Evolutionary conservation across 768 basidiomycete species (phyloP).

Genomic region (Psilocybe sp.): DNA sequence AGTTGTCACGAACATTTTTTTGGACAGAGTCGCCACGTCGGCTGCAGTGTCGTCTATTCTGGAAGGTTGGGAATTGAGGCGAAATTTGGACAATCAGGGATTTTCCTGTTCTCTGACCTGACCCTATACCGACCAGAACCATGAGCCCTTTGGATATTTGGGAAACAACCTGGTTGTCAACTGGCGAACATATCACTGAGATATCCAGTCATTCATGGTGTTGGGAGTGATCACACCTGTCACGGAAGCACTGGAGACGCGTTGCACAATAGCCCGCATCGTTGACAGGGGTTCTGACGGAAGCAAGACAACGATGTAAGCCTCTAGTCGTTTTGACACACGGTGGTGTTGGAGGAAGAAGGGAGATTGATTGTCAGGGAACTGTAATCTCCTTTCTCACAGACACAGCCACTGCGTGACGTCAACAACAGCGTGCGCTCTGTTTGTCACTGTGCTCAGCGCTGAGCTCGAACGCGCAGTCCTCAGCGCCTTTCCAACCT

Average conservation of each 20-base stretch:
- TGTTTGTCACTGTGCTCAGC: neutral
- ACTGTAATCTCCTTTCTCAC: too few relatives aligned
- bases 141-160: conserved; percentile 83
- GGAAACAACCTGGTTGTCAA: conserved; percentile 77
- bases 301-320: neutral
- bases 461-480: too few relatives aligned
- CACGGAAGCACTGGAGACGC: conserved; percentile 83
- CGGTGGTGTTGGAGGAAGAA: too few relatives aligned
- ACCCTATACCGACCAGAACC: conserved; percentile 87
- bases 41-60: conserved; percentile 74
- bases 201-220: neutral
- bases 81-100: neutral
- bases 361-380: too few relatives aligned
- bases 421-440: too few relatives aligned
- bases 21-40: conserved; percentile 71
- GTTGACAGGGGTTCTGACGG: neutral
- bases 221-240: conserved; percentile 44
- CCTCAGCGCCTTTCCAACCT: conserved; percentile 1
- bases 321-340: too few relatives aligned
- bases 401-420: too few relatives aligned
- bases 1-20: conserved; percentile 68
- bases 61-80: conserved; percentile 10
- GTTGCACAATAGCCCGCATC: conserved; percentile 88
- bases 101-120: conserved; percentile 45
- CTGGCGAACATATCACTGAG: conserved; percentile 35